Evolutionary conservation across 768 basidiomycete genomes (phyloP).

Genomic region (Mycena leptocephala): DNA sequence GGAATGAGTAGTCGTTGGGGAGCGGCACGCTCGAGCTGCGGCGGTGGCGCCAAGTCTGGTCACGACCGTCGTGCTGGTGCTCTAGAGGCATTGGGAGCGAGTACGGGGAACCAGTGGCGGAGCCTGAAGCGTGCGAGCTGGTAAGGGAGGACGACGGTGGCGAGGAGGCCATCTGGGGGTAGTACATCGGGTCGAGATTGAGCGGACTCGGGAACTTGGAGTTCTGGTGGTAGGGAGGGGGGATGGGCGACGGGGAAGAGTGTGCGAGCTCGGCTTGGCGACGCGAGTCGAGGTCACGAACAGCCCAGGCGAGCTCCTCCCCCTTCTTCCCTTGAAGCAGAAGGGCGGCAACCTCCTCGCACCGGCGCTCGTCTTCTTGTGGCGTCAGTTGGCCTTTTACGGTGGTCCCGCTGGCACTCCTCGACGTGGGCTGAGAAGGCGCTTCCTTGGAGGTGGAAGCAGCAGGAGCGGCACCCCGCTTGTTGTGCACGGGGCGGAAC

Average conservation of each 20-base stretch:
- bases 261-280: slow-evolving; percentile 38
- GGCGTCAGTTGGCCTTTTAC: slow-evolving; percentile 54
- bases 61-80: neutral
- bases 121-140: slow-evolving; percentile 32
- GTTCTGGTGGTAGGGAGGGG: slow-evolving; percentile 27
- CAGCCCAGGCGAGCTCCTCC: slow-evolving; percentile 74
- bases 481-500: slow-evolving; percentile 71
- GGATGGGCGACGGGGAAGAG: slow-evolving; percentile 20
- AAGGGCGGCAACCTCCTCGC: slow-evolving; percentile 77
- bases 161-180: slow-evolving; percentile 19
- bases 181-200: slow-evolving; percentile 35
- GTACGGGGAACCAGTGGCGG: slow-evolving; percentile 33
- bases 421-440: slow-evolving; percentile 34
- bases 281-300: slow-evolving; percentile 66
- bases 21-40: slow-evolving; percentile 78
- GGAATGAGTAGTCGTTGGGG: slow-evolving; percentile 54
- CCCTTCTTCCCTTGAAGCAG: slow-evolving; percentile 82
- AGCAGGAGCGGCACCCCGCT: slow-evolving; percentile 36
- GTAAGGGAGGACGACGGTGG: slow-evolving; percentile 32
- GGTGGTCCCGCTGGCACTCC: slow-evolving; percentile 54
- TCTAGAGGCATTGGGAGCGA: slow-evolving; percentile 29
- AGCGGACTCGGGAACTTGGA: slow-evolving; percentile 35
- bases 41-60: slow-evolving; percentile 57
- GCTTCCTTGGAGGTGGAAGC: neutral
- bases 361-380: slow-evolving; percentile 75